Base-by-base conservation (phyloP, 345 rosid genomes). In the Lepidium aucheri region DNA sequence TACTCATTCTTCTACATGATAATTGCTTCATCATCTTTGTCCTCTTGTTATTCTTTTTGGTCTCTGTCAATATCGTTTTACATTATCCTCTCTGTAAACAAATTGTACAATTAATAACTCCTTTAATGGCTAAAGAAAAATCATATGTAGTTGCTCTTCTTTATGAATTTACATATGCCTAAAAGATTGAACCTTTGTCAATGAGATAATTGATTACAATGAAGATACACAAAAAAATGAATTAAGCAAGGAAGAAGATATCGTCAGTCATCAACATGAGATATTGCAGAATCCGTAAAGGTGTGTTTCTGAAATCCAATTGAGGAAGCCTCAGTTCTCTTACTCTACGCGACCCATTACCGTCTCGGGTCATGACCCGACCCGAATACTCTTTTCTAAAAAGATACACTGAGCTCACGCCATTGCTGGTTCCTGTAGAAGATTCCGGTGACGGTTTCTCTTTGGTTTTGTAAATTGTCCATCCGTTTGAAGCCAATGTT, bases 241-340 rank as follows among this genome's bases (percentile, higher is more conserved):
- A 34, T 74, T 68, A 86, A 0, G 85, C 81, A 36, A 84, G 79
- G 71, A 75, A 84, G 82, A 87, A 87, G 70, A 84, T 35, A 53
- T 73, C 58, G 7, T 73, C 77, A 17, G 77, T 66, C 77, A 73
- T 73, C 45, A 87, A 69, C 65, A 83, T 75, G 53, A 84, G 61
- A 62, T 87, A 87, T 67, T 87, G 93, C 79, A 87, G 72, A 72
- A 87, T 87, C 79, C 86, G 35, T 2, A 73, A 40, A 22, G 93
- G 89, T 0, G 93, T 82, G 67, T 87, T 87, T 49, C 79, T 72
- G 47, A 87, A 87, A 81, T 87, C 88, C 71, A 87, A 53, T 1
- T 24, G 63, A 10, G 90, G 90, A 73, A 87, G 78, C 65, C 88
- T 84, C 77, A 87, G 71, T 65, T 87, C 93, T 66, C 90, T 80